These are phyloP conservation scores for Metschnikowia henanensis DNA, from an alignment of 805 yeast species.

Conservation along the genomic window DNA sequence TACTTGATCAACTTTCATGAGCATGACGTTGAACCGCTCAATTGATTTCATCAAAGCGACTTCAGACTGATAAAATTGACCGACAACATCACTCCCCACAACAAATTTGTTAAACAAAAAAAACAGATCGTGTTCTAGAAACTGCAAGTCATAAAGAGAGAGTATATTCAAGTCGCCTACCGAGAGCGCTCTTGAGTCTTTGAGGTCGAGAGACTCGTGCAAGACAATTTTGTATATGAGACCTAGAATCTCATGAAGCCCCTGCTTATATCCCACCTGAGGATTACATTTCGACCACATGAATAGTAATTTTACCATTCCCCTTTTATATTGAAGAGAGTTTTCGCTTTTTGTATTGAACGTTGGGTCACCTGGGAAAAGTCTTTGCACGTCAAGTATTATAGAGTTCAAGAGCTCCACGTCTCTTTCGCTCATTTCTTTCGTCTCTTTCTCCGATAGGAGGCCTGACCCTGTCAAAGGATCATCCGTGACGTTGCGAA, in stretches of 20 bases:
- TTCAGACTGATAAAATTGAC: constrained; percentile 38
- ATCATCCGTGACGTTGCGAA: constrained; percentile 18
- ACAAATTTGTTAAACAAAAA: constrained; percentile 43
- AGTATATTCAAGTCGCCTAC: constrained; percentile 35
- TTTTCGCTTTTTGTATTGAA: constrained; percentile 18
- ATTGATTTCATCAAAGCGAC: constrained; percentile 43
- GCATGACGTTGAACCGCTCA: constrained; percentile 45
- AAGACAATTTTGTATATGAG: constrained; percentile 42
- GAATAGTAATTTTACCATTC: constrained; percentile 44
- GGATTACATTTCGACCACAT: constrained; percentile 52
- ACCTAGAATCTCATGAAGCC: constrained; percentile 55
- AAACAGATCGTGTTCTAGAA: constrained; percentile 44
- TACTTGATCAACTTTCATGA: constrained; percentile 51
- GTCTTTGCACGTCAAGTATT: constrained; percentile 51
- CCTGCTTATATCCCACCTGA: constrained; percentile 44
- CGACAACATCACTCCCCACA: constrained; percentile 40
- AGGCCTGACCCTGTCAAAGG: constrained; percentile 17
- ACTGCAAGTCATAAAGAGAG: constrained; percentile 38
- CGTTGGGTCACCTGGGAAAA: constrained; percentile 49
- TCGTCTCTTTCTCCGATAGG: constrained; percentile 2
- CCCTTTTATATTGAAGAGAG: constrained; percentile 23
- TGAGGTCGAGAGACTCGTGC: constrained; percentile 31
- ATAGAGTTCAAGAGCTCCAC: constrained; percentile 42
- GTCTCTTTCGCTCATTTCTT: constrained; percentile 25
- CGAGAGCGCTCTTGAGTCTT: constrained; percentile 15